A percentile compares a stretch with the other conserved stretches of the same genome.
phyloP scores from a whole-genome alignment of 345 rosid genomes.

The Gossypium ekmanianum region DNA sequence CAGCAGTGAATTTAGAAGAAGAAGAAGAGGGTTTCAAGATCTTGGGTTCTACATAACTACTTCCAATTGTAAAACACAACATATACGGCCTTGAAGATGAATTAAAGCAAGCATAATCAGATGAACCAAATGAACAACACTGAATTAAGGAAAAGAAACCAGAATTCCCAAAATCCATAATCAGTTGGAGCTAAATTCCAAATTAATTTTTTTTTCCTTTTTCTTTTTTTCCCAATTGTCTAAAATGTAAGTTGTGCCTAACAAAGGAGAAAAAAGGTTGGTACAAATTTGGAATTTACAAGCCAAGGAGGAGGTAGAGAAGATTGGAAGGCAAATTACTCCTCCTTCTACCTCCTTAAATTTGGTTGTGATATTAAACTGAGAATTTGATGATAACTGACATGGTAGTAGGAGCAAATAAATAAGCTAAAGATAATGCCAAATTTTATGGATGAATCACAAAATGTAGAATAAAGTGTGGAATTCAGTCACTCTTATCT shows the following conservation, averaged over 20 bases:
- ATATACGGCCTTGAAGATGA: constrained; percentile 16
- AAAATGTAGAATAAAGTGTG: neutral
- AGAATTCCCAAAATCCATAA: constrained; percentile 53
- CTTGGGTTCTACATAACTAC: constrained; percentile 40
- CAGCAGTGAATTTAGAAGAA: constrained; percentile 13
- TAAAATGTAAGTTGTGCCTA: neutral
- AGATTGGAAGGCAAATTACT: neutral
- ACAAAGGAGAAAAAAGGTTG: neutral
- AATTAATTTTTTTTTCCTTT: neutral
- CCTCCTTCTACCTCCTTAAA: constrained; percentile 5
- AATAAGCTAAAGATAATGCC: neutral
- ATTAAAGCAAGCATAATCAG: neutral
- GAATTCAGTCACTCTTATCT: neutral
- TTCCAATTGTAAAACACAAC: constrained; percentile 28
- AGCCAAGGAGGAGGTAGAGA: neutral
- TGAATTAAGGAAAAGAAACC: constrained; percentile 26
- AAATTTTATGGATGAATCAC: neutral
- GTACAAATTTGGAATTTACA: neutral
- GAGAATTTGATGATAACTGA: neutral
- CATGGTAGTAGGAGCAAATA: neutral
- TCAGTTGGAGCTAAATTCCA: constrained; percentile 11
- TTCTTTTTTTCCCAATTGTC: neutral
- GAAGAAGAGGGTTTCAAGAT: constrained; percentile 25
- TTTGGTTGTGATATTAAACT: neutral
- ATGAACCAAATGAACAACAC: neutral